Conservation (phyloP, 164 flowering plant genomes). For the Piper longum region DNA sequence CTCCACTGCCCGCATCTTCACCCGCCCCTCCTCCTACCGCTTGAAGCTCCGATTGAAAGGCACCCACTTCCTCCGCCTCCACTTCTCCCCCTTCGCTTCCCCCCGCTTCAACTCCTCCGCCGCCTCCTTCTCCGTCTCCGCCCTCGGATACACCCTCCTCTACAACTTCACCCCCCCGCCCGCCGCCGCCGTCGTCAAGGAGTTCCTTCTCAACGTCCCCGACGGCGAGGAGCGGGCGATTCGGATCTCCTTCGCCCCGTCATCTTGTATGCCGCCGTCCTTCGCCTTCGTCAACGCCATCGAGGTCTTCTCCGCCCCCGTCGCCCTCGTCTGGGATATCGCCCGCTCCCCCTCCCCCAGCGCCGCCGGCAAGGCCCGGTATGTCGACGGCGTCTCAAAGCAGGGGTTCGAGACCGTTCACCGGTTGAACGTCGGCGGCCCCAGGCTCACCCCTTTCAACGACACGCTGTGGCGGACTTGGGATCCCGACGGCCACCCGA, state of each 20-base stretch:
- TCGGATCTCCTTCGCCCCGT: conserved; percentile 50
- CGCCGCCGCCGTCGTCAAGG: conserved; percentile 2
- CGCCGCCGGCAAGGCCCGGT: conserved; percentile 4
- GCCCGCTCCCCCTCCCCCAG: conserved; percentile 23
- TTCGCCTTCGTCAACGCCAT: conserved; percentile 66
- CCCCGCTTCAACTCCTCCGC: conserved; percentile 7
- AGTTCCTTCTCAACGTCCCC: conserved; percentile 5
- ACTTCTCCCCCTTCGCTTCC: conserved; percentile 39
- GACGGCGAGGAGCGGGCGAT: conserved; percentile 17
- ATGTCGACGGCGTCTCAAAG: conserved; percentile 20
- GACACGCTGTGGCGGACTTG: conserved; percentile 75
- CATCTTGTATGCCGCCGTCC: conserved; percentile 21
- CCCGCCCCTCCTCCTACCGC: conserved; percentile 2
- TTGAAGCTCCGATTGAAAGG: conserved; percentile 18
- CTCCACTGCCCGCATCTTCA: conserved; percentile 8
- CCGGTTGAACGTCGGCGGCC: conserved; percentile 82
- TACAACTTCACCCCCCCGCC: conserved; percentile 3
- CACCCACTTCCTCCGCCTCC: conserved; percentile 66
- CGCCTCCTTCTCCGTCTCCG: conserved; percentile 30
- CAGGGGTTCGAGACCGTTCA: conserved; percentile 49
- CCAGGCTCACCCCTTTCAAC: conserved; percentile 28
- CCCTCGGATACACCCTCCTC: conserved; percentile 3
- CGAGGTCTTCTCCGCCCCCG: conserved; percentile 71
- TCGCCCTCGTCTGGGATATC: conserved; percentile 32
- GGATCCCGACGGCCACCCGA: conserved; percentile 34